A percentile compares a stretch with the other conserved stretches of the same genome.
phyloP scores from a whole-genome alignment of 208 protist genomes.

The Herpetomonas samuelpessoai region DNA sequence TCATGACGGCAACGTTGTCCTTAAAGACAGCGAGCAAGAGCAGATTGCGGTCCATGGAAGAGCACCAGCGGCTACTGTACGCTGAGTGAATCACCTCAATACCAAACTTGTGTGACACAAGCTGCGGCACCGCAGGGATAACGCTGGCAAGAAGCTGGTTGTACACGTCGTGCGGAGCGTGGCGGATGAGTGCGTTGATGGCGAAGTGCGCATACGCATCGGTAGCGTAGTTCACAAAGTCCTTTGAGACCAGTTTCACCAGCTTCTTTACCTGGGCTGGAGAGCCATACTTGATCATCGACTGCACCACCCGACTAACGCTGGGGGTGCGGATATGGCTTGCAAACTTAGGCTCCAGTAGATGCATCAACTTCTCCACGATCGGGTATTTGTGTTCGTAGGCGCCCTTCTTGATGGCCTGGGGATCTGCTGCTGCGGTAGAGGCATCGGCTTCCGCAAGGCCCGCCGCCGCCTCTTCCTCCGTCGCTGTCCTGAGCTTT shows the following conservation, averaged over 20 bases:
- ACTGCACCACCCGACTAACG: slow-evolving; percentile 85
- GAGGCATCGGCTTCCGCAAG: slow-evolving; percentile 4
- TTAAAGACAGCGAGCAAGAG: slow-evolving; percentile 83
- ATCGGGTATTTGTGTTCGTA: slow-evolving; percentile 88
- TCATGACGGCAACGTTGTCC: slow-evolving; percentile 83
- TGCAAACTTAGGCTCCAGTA: slow-evolving; percentile 80
- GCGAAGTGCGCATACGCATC: slow-evolving; percentile 88
- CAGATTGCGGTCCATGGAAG: slow-evolving; percentile 58
- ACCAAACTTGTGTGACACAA: slow-evolving; percentile 86
- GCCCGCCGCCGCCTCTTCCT: slow-evolving; percentile 23
- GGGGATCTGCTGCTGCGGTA: slow-evolving; percentile 1
- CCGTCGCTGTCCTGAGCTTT: slow-evolving; percentile 50
- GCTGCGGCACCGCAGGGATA: slow-evolving; percentile 60
- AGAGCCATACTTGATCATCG: slow-evolving; percentile 90
- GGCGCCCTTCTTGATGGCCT: slow-evolving; percentile 36
- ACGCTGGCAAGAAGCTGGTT: slow-evolving; percentile 54
- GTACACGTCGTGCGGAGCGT: slow-evolving; percentile 76
- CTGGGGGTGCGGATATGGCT: slow-evolving; percentile 65
- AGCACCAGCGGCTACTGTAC: slow-evolving; percentile 84
- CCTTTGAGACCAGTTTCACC: slow-evolving; percentile 48
- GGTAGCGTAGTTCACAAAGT: slow-evolving; percentile 57
- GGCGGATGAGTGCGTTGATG: slow-evolving; percentile 74
- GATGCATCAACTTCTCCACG: slow-evolving; percentile 76
- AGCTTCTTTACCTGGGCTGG: slow-evolving; percentile 57
- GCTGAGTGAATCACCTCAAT: slow-evolving; percentile 77